Percentiles rank a stretch among this genome's conserved stretches.
Evolutionary conservation across 2,329 filamentous ascomycete genomes (phyloP).

Genomic region (Hirsutella rhossiliensis): DNA sequence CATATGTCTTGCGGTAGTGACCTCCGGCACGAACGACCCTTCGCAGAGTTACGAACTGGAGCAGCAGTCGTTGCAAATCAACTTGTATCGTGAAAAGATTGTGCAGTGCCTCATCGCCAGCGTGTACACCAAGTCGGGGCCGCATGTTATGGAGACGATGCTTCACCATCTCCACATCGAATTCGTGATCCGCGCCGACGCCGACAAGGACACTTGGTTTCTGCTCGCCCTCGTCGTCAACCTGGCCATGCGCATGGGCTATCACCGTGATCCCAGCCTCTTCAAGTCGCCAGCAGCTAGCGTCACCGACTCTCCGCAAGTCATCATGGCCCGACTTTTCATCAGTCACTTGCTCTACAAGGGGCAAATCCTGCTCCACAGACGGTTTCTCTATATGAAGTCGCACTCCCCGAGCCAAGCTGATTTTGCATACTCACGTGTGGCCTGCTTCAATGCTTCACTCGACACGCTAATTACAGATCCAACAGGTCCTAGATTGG

Average conservation of each 20-base stretch:
- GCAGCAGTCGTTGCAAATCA: background rate
- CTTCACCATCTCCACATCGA: slow-evolving; percentile 22
- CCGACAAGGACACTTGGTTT: slow-evolving; percentile 21
- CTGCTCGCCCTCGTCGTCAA: slow-evolving; percentile 20
- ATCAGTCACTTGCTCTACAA: slow-evolving; percentile 28
- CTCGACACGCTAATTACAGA: slow-evolving; percentile 10
- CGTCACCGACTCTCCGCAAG: slow-evolving; percentile 17
- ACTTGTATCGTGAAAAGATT: slow-evolving; percentile 14
- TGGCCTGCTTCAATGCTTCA: slow-evolving; percentile 10
- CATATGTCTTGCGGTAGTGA: slow-evolving; percentile 20
- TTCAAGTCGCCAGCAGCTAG: slow-evolving; percentile 16
- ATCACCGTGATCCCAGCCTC: slow-evolving; percentile 30
- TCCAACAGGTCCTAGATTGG: slow-evolving; percentile 13
- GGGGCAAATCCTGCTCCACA: slow-evolving; percentile 31
- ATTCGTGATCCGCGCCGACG: slow-evolving; percentile 15
- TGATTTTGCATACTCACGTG: slow-evolving; percentile 11
- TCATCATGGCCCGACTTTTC: slow-evolving; percentile 23
- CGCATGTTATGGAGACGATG: slow-evolving; percentile 27
- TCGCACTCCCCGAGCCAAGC: background rate
- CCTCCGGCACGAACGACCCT: background rate
- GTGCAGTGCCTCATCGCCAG: slow-evolving; percentile 25
- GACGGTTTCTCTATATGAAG: slow-evolving; percentile 6
- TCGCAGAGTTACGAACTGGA: background rate
- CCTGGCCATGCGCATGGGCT: slow-evolving; percentile 25
- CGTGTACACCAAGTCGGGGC: slow-evolving; percentile 29